A percentile compares a stretch with the other conserved stretches of the same genome.
These are phyloP conservation scores for Xylaria multiplex DNA, from an alignment of 2,329 filamentous ascomycete species.

Conservation along the genomic window DNA sequence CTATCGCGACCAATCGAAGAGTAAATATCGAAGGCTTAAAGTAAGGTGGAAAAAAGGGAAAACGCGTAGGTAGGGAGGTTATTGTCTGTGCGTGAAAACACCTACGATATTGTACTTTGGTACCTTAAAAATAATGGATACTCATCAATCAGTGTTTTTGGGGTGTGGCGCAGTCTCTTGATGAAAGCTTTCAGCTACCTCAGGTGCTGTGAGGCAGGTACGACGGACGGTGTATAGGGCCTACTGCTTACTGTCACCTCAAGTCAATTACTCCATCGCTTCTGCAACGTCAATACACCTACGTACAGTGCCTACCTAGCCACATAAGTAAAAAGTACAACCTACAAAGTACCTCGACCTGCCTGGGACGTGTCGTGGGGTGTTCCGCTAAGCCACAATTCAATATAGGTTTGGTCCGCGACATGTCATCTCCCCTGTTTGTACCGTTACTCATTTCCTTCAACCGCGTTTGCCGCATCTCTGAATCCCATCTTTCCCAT, in stretches of 20 bases:
- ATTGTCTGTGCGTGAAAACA: neutral
- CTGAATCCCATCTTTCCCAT: constrained; percentile 8
- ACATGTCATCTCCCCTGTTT: constrained; percentile 4
- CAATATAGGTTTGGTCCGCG: constrained; percentile 7
- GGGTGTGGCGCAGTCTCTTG: neutral
- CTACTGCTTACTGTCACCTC: too few species aligned
- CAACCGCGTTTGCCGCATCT: constrained; percentile 17
- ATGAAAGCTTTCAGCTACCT: too few species aligned
- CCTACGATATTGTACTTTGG: too few species aligned
- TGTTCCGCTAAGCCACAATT: constrained; percentile 21
- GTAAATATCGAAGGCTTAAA: neutral
- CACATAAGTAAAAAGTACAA: too few species aligned
- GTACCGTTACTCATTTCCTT: neutral
- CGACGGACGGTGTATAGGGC: too few species aligned
- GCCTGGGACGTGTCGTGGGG: neutral
- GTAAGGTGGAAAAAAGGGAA: too few species aligned
- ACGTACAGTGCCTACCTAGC: too few species aligned
- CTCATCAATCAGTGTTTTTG: too few species aligned
- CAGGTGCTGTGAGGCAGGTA: too few species aligned
- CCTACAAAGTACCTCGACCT: neutral
- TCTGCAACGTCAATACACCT: too few species aligned
- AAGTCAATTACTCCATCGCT: too few species aligned
- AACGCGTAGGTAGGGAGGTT: neutral
- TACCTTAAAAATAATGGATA: neutral
- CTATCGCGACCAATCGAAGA: neutral